Conservation (phyloP, 352 stramenopile genomes). For the Phytophthora chlamydospora region DNA sequence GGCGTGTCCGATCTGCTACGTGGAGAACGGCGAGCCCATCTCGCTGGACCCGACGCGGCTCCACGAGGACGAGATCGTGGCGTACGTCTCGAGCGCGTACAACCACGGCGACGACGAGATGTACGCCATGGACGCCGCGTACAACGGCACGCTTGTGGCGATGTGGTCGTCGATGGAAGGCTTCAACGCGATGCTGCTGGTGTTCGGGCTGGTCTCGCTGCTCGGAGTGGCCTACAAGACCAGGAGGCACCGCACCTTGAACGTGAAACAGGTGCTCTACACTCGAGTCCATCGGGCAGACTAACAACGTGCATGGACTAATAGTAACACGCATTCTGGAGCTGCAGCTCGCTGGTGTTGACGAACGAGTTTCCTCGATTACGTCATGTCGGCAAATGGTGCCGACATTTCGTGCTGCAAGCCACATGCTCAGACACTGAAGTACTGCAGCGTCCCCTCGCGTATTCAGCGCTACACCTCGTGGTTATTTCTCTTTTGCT, state of each 20-base stretch:
- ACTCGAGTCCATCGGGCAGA: slow-evolving; percentile 27
- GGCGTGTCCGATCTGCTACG: slow-evolving; percentile 66
- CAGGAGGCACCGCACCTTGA: slow-evolving; percentile 18
- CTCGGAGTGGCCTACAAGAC: slow-evolving; percentile 38
- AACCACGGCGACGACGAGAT: slow-evolving; percentile 53
- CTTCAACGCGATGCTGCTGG: slow-evolving; percentile 45
- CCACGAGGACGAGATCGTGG: slow-evolving; percentile 57
- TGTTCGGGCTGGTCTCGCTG: slow-evolving; percentile 36
- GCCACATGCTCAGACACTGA: no score
- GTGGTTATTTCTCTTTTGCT: no score
- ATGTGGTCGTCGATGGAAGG: slow-evolving; percentile 46
- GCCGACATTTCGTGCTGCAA: no score
- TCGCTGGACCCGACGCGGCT: slow-evolving; percentile 56
- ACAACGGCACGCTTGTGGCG: slow-evolving; percentile 46
- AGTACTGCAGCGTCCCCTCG: no score
- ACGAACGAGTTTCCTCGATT: no score
- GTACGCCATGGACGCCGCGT: slow-evolving; percentile 52
- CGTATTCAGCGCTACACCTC: no score
- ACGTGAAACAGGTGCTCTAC: slow-evolving; percentile 19
- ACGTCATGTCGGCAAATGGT: no score
- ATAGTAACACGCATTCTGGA: slow-evolving; percentile 20
- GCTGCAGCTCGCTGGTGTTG: no score
- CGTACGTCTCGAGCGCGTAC: slow-evolving; percentile 64
- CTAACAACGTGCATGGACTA: background rate
- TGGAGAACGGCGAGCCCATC: slow-evolving; percentile 47